Evolutionary conservation across 2,329 filamentous ascomycete species (phyloP), one percentile per base, ranked within the genome.

Genomic region (Coleophoma cylindrospora): DNA sequence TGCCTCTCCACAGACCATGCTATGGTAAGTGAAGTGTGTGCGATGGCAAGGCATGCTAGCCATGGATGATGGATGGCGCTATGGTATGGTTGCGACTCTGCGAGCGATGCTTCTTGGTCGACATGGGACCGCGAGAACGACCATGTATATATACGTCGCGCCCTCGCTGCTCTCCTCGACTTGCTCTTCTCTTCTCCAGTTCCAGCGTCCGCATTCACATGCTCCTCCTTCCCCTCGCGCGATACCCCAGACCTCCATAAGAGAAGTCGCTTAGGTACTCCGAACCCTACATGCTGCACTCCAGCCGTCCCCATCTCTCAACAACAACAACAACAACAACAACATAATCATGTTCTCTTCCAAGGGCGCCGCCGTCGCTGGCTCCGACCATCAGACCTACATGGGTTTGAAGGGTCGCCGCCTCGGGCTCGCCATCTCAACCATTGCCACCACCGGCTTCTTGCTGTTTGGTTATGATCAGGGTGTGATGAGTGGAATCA

Each of bases 401-500:
- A 80, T 86, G 56, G 86, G 86, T 65, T 75, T 89, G 53, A 76
- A 76, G 48, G 86, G 86, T 70, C 71, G 77, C 19, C 68, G 71
- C 66, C 81, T 90, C 54, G 87, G 86, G 70, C 76, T 81, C 66
- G 83, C 85, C 52, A 81, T 90, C 58, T 82, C 83, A 51, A 72
- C 82, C 13, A 79, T 89, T 61, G 86, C 86, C 47, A 87, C 86
- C 57, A 82, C 83, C 47, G 89, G 89, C 49, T 90, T 95, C 40
- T 91, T 95, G 61, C 74, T 95, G 15, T 95, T 95, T 62, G 89
- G 89, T 58, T 94, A 92, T 74, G 89, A 94, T 67, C 89, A 94
- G 67, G 89, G 89, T 62, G 89, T 94, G 57, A 92, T 92, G 89
- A 90, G 86, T 54, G 79, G 79, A 57, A 80, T 80, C 55, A 85